phyloP scores from a whole-genome alignment of 163 green algal species.

The Botryococcus braunii region DNA sequence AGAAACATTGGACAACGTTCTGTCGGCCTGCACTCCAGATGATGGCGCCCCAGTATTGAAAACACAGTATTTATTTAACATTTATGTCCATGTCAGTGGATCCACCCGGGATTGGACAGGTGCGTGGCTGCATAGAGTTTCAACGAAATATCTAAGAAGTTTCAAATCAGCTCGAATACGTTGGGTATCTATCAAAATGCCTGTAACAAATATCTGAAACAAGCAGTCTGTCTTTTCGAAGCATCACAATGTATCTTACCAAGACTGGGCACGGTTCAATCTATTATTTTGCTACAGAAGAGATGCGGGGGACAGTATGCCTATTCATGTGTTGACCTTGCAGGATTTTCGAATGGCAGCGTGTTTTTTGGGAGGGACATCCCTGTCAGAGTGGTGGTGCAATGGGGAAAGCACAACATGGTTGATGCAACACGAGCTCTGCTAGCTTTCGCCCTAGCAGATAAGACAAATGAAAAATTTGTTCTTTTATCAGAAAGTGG shows the following conservation, averaged over 20 bases:
- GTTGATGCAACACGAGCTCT: conserved; percentile 21
- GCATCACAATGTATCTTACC: too few species aligned
- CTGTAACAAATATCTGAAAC: too few species aligned
- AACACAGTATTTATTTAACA: conserved; percentile 29
- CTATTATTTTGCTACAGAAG: background rate
- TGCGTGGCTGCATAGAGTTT: too few species aligned
- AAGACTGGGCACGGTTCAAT: too few species aligned
- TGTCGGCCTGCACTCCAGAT: background rate
- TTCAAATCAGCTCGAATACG: too few species aligned
- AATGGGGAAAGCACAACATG: conserved; percentile 22
- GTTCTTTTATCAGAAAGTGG: conserved; percentile 25
- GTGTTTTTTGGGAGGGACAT: conserved; percentile 19
- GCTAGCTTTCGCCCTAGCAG: conserved; percentile 10
- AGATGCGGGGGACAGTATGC: background rate
- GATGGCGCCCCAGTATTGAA: background rate
- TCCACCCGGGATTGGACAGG: conserved; percentile 17
- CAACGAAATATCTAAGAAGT: too few species aligned
- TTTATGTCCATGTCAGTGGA: conserved; percentile 22
- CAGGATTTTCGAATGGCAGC: conserved; percentile 17
- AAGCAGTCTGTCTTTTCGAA: too few species aligned
- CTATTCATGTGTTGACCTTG: conserved; percentile 3
- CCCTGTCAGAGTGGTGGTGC: conserved; percentile 2
- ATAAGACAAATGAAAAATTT: conserved; percentile 27
- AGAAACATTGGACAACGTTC: background rate
- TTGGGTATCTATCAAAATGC: too few species aligned